These are phyloP conservation scores for Calamus simplicifolius DNA, from an alignment of 176 grass and related monocot species.

Conservation along the genomic window DNA sequence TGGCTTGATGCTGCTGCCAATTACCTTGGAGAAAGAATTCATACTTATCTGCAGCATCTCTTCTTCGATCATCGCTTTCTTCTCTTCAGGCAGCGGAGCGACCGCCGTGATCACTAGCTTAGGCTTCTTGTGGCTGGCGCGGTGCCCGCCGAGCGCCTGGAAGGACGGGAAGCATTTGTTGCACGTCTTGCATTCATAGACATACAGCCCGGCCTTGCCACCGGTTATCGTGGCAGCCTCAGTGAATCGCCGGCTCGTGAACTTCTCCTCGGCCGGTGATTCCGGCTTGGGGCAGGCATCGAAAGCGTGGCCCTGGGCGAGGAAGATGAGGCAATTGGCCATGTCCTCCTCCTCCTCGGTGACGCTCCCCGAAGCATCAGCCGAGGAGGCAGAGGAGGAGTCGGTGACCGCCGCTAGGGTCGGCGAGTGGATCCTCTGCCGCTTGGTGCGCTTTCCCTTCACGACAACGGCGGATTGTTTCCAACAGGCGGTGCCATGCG, in stretches of 20 bases:
- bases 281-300: background rate
- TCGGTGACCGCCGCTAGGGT: background rate
- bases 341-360: slow-evolving; percentile 77
- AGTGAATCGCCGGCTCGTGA: slow-evolving; percentile 22
- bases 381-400: slow-evolving; percentile 21
- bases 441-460: slow-evolving; percentile 80
- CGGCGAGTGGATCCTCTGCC: slow-evolving; percentile 21
- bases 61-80: background rate
- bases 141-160: slow-evolving; percentile 95
- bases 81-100: too few species aligned
- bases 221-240: slow-evolving; percentile 8
- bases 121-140: slow-evolving; percentile 91
- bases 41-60: slow-evolving; percentile 7
- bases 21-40: slow-evolving; percentile 1
- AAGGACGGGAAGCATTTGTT: slow-evolving; percentile 78
- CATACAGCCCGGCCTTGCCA: slow-evolving; percentile 24
- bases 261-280: background rate
- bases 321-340: slow-evolving; percentile 74
- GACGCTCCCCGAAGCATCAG: slow-evolving; percentile 14
- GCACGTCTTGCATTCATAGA: slow-evolving; percentile 90
- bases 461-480: slow-evolving; percentile 25
- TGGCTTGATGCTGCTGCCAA: slow-evolving; percentile 17
- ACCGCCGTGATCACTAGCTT: slow-evolving; percentile 4
- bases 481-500: background rate
- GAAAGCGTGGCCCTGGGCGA: slow-evolving; percentile 28